phyloP scores from a whole-genome alignment of 495 filamentous ascomycete genomes.

The Hypoxylon rickii region DNA sequence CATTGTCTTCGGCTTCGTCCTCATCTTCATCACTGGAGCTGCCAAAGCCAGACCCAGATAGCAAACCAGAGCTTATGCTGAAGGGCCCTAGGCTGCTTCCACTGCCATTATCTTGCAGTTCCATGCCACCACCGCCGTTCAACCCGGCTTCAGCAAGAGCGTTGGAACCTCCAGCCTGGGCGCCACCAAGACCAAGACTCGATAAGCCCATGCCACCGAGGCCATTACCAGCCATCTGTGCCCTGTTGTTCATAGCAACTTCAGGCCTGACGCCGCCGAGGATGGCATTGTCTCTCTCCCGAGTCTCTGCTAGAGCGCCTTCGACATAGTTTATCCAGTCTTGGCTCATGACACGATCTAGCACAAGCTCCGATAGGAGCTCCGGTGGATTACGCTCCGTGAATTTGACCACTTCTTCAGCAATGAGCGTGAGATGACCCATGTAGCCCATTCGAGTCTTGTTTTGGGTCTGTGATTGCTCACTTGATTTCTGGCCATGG shows the following conservation, averaged over 20 bases:
- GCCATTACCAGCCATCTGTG: slow-evolving; percentile 47
- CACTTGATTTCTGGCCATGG: slow-evolving; percentile 83
- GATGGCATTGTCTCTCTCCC: slow-evolving; percentile 96
- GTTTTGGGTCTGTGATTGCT: slow-evolving; percentile 75
- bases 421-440: slow-evolving; percentile 96
- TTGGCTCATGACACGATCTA: slow-evolving; percentile 83
- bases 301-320: slow-evolving; percentile 87
- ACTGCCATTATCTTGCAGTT: slow-evolving; percentile 69
- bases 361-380: slow-evolving; percentile 77
- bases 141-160: slow-evolving; percentile 78
- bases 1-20: slow-evolving; percentile 89
- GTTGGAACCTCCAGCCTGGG: slow-evolving; percentile 64
- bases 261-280: slow-evolving; percentile 96
- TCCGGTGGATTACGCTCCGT: slow-evolving; percentile 92
- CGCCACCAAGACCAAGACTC: slow-evolving; percentile 52
- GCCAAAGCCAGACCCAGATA: slow-evolving; percentile 87
- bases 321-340: slow-evolving; percentile 97
- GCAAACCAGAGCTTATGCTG: slow-evolving; percentile 65
- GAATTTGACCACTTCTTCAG: slow-evolving; percentile 98
- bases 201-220: slow-evolving; percentile 49
- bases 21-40: slow-evolving; percentile 97
- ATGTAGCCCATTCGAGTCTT: slow-evolving; percentile 97
- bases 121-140: slow-evolving; percentile 60
- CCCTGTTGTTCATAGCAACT: slow-evolving; percentile 63
- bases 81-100: slow-evolving; percentile 69